phyloP scores from a whole-genome alignment of 2,329 filamentous ascomycete genomes.

The Phyllosticta ampelicida region DNA sequence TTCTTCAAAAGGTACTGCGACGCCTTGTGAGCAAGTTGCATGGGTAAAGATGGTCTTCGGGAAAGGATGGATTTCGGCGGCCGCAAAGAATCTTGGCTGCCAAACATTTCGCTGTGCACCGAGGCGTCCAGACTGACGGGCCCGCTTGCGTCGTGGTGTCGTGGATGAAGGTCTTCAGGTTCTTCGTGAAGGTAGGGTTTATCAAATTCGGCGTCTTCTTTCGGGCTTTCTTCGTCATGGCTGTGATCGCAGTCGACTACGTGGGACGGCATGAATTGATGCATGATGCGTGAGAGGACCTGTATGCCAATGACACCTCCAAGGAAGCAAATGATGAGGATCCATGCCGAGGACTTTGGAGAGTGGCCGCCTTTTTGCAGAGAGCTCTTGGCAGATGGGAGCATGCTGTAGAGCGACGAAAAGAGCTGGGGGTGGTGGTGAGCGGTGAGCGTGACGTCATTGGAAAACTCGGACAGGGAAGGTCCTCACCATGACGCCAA shows the following conservation, averaged over 20 bases:
- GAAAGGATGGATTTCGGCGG: not conserved
- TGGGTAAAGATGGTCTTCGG: conserved; percentile 30
- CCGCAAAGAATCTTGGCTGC: conserved; percentile 5
- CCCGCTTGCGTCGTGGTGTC: not conserved
- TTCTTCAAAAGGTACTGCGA: conserved; percentile 39
- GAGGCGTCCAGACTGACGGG: conserved; percentile 7
- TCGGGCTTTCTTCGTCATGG: conserved; percentile 44
- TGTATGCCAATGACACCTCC: conserved; percentile 67
- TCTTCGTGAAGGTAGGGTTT: conserved; percentile 16
- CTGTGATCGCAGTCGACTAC: conserved; percentile 71
- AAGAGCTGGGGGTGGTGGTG: conserved; percentile 66
- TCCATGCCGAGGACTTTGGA: conserved; percentile 55
- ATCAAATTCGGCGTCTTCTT: conserved; percentile 12
- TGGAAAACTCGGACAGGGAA: conserved; percentile 11
- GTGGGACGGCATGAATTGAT: conserved; percentile 65
- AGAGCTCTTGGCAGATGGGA: conserved; percentile 74
- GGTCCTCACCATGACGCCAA: conserved; percentile 77
- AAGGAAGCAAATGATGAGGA: conserved; percentile 59
- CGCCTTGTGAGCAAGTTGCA: conserved; percentile 33
- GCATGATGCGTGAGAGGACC: conserved; percentile 58
- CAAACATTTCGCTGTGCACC: conserved; percentile 1
- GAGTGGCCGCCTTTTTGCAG: conserved; percentile 58
- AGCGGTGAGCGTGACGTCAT: not conserved
- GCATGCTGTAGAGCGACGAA: conserved; percentile 84
- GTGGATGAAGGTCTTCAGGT: conserved; percentile 10